Percentiles rank a stretch among this genome's conserved stretches.
Conservation (phyloP, 306 rosid genomes). For the Medicago ruthenica region DNA sequence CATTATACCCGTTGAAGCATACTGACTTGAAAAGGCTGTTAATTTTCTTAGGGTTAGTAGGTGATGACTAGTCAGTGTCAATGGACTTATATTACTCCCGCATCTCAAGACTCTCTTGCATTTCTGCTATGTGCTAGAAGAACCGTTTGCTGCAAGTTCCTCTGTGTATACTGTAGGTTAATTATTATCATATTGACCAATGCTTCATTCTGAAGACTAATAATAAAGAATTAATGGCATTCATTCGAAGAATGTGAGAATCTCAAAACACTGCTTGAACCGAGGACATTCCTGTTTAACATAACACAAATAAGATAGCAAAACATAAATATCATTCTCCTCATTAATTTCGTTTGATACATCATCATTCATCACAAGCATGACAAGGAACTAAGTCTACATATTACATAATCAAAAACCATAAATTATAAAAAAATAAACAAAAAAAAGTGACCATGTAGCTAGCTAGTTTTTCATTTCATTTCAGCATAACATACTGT, state of each 20-base stretch:
- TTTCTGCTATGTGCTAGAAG: too few species aligned
- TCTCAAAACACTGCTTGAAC: not conserved
- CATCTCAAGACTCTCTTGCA: not conserved
- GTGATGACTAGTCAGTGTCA: constrained; percentile 2
- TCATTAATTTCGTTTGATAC: not conserved
- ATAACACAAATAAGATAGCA: not conserved
- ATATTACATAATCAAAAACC: not conserved
- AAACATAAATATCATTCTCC: constrained; percentile 3
- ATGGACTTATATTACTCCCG: not conserved
- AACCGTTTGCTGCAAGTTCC: not conserved
- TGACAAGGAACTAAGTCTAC: not conserved
- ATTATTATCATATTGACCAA: not conserved
- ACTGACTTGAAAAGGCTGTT: not conserved
- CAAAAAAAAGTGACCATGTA: not conserved
- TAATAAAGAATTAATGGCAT: not conserved
- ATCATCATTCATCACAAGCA: not conserved
- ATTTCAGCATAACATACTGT: not conserved
- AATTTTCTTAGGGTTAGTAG: not conserved
- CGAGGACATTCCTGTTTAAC: not conserved
- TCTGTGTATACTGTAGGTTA: not conserved
- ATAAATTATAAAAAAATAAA: not conserved
- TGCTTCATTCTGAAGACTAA: not conserved
- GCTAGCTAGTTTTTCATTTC: not conserved
- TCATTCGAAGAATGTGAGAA: not conserved
- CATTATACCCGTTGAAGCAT: constrained; percentile 2